Evolutionary conservation across 352 stramenopile genomes (phyloP).

Genomic region (Phytophthora pisi): DNA sequence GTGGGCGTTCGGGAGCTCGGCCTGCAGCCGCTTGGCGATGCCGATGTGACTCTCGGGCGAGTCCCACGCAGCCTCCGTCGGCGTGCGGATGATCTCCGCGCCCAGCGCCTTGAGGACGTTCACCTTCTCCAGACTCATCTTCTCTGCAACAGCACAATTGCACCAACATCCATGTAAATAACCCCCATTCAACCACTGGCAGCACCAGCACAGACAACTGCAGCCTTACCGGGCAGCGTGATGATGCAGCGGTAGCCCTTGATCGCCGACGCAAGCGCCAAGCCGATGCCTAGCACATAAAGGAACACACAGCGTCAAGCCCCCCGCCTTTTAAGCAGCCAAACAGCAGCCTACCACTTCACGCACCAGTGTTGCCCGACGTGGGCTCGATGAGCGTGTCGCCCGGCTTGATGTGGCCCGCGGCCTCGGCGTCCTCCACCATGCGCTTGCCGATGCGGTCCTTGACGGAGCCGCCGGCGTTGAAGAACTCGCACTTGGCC

Average conservation of each 20-base stretch:
- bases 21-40: constrained; percentile 91
- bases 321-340: neutral
- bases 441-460: constrained; percentile 91
- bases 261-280: constrained; percentile 95
- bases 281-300: constrained; percentile 81
- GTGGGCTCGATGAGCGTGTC: constrained; percentile 98
- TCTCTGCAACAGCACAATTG: constrained; percentile 60
- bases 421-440: constrained; percentile 92
- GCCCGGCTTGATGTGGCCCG: constrained; percentile 92
- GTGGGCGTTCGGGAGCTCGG: constrained; percentile 93
- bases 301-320: neutral
- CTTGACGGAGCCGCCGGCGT: constrained; percentile 93
- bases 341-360: neutral
- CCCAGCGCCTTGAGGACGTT: constrained; percentile 95
- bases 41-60: constrained; percentile 94
- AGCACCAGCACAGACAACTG: neutral
- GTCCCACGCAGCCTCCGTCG: constrained; percentile 95
- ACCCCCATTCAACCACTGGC: neutral
- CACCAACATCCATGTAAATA: constrained; percentile 1
- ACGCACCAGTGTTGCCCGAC: constrained; percentile 94
- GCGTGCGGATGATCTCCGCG: constrained; percentile 95
- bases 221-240: constrained; percentile 61
- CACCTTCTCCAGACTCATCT: constrained; percentile 97
- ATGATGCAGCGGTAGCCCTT: constrained; percentile 96
- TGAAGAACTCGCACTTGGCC: constrained; percentile 98